Conservation (phyloP, 1,284 basidiomycete species). For the Pascua sp. region DNA sequence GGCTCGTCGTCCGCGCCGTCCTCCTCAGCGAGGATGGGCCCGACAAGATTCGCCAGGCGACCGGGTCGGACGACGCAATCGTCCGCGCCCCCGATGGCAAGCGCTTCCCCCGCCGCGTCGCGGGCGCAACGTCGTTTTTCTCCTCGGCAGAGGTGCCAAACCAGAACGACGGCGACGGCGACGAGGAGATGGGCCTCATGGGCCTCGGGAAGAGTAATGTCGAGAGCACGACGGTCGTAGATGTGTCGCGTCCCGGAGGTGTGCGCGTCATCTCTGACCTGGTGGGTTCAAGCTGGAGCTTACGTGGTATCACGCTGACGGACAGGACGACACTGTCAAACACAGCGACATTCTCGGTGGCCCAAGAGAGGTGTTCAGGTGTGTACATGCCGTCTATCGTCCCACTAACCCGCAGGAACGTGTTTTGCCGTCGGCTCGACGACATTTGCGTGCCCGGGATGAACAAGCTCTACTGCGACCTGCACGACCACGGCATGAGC, state of each 20-base stretch:
- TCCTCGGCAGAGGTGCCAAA: slow-evolving; percentile 13
- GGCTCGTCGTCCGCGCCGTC: slow-evolving; percentile 19
- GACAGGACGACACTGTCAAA: slow-evolving; percentile 82
- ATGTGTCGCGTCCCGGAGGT: slow-evolving; percentile 27
- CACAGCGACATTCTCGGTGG: slow-evolving; percentile 68
- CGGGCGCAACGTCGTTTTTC: slow-evolving; percentile 10
- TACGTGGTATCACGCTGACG: slow-evolving; percentile 1
- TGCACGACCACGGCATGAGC: slow-evolving; percentile 63
- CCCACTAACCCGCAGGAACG: slow-evolving; percentile 38
- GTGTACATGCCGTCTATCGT: too few species aligned
- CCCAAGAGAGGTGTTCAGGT: slow-evolving; percentile 64
- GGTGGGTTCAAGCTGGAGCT: slow-evolving; percentile 9
- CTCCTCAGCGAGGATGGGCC: slow-evolving; percentile 18
- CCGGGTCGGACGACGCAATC: background rate
- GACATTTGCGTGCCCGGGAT: slow-evolving; percentile 81
- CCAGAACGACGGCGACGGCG: slow-evolving; percentile 18
- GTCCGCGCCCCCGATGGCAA: background rate
- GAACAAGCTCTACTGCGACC: slow-evolving; percentile 70
- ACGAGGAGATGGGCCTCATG: slow-evolving; percentile 23
- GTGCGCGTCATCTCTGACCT: slow-evolving; percentile 85
- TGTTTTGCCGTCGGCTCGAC: slow-evolving; percentile 56
- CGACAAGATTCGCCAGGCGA: slow-evolving; percentile 2
- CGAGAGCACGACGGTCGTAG: slow-evolving; percentile 20
- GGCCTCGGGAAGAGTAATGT: slow-evolving; percentile 20
- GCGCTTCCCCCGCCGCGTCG: background rate